Percentiles rank a stretch among this genome's conserved stretches.
These are phyloP conservation scores for Galium porrigens DNA, from an alignment of 305 asterid genomes.

Conservation along the genomic window DNA sequence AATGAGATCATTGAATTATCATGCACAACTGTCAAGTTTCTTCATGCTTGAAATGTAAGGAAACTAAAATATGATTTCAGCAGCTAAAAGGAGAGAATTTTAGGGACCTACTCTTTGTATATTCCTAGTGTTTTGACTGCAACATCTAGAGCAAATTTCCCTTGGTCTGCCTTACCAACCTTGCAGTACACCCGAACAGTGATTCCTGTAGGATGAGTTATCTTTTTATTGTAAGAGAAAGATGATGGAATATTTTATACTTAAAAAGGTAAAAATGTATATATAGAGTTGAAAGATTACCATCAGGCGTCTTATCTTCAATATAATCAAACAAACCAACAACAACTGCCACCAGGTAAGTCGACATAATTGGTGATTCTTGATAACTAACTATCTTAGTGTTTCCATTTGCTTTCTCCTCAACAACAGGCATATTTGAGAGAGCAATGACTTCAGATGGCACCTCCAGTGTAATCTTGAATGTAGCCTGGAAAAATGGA, in stretches of 20 bases:
- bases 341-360: conserved; percentile 94
- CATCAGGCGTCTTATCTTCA: conserved; percentile 87
- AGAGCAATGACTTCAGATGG: conserved; percentile 83
- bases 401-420: conserved; percentile 55
- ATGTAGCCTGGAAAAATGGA: conserved; percentile 51
- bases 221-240: conserved; percentile 10
- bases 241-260: background rate
- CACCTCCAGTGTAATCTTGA: conserved; percentile 89
- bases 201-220: conserved; percentile 41
- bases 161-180: conserved; percentile 76
- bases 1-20: background rate
- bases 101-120: conserved; percentile 54
- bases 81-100: background rate
- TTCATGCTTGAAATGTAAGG: background rate
- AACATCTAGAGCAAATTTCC: conserved; percentile 79
- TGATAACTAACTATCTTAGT: conserved; percentile 65
- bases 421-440: conserved; percentile 76
- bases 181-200: conserved; percentile 76
- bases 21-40: background rate
- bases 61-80: background rate
- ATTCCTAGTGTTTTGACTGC: conserved; percentile 84
- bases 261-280: conserved; percentile 7
- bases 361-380: conserved; percentile 96
- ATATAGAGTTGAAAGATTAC: conserved; percentile 22
- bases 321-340: conserved; percentile 90